phyloP scores from a whole-genome alignment of 176 grass and related monocot species.

The Carex kokanica region DNA sequence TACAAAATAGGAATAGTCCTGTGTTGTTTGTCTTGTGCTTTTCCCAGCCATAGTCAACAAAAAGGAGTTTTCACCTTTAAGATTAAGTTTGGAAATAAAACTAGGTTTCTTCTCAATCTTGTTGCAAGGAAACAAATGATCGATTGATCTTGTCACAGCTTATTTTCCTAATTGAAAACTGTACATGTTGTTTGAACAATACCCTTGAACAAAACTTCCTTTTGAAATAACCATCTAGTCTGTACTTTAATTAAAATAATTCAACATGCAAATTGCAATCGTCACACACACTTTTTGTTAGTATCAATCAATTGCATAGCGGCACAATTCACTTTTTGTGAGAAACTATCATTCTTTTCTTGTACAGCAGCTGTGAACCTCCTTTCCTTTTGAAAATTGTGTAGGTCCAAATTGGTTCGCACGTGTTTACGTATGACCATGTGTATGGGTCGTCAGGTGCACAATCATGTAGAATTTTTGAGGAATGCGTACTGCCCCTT shows the following conservation, averaged over 20 bases:
- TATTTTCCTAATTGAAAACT: not conserved
- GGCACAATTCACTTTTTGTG: too few relatives aligned
- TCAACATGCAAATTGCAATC: not conserved
- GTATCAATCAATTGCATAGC: too few relatives aligned
- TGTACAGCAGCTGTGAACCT: not conserved
- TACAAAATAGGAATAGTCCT: too few relatives aligned
- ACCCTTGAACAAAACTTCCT: not conserved
- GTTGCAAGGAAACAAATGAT: too few relatives aligned
- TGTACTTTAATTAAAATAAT: not conserved
- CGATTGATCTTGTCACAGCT: not conserved
- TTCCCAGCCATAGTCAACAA: not conserved
- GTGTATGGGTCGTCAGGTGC: conserved; percentile 51
- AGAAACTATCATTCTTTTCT: too few relatives aligned
- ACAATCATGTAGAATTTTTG: conserved; percentile 55
- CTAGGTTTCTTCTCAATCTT: not conserved
- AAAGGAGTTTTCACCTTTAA: not conserved
- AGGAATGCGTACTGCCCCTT: conserved; percentile 66
- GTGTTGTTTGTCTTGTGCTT: too few relatives aligned
- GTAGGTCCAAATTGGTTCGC: conserved; percentile 74
- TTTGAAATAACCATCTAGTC: not conserved
- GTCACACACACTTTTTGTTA: not conserved
- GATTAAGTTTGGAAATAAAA: not conserved
- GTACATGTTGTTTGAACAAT: not conserved
- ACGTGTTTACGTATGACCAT: conserved; percentile 78
- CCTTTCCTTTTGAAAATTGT: conserved; percentile 11